These are phyloP conservation scores for Trichoderma sp. DNA, from an alignment of 2,329 filamentous ascomycete species.

Conservation along the genomic window DNA sequence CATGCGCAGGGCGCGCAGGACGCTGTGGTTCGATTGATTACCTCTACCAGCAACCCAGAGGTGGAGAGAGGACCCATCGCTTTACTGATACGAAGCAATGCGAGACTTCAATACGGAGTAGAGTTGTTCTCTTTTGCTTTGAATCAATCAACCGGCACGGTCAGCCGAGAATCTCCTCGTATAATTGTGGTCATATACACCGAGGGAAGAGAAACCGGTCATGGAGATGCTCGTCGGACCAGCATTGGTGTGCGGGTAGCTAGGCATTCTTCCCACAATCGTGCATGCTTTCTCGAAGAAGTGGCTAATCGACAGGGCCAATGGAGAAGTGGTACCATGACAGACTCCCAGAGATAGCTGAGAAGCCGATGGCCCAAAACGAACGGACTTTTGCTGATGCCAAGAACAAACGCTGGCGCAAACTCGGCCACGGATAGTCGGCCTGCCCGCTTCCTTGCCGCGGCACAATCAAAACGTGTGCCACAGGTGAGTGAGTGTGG, in stretches of 20 bases:
- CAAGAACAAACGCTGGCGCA: not conserved
- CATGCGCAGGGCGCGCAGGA: not conserved
- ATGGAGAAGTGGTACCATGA: not conserved
- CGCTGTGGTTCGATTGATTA: not conserved
- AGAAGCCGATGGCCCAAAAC: not conserved
- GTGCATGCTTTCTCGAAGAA: not conserved
- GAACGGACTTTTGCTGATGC: slow-evolving; percentile 3
- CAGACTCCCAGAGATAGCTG: not conserved
- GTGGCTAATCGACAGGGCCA: not conserved
- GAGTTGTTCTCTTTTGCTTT: too few species aligned
- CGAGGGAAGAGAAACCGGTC: not conserved
- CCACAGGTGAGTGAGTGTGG: not conserved
- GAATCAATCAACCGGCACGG: not conserved
- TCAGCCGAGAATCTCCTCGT: not conserved
- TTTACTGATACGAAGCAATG: not conserved
- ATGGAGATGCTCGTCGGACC: not conserved
- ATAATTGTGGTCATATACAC: not conserved
- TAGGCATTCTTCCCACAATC: not conserved
- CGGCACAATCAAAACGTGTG: not conserved
- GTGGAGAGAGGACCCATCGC: not conserved
- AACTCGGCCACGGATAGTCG: not conserved
- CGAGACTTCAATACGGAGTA: not conserved
- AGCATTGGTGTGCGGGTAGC: not conserved
- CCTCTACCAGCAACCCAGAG: not conserved
- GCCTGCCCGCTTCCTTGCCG: not conserved